Evolutionary conservation across 495 filamentous ascomycete species (phyloP), one percentile per base, ranked within the genome.

Genomic region (Cercophora sp.): DNA sequence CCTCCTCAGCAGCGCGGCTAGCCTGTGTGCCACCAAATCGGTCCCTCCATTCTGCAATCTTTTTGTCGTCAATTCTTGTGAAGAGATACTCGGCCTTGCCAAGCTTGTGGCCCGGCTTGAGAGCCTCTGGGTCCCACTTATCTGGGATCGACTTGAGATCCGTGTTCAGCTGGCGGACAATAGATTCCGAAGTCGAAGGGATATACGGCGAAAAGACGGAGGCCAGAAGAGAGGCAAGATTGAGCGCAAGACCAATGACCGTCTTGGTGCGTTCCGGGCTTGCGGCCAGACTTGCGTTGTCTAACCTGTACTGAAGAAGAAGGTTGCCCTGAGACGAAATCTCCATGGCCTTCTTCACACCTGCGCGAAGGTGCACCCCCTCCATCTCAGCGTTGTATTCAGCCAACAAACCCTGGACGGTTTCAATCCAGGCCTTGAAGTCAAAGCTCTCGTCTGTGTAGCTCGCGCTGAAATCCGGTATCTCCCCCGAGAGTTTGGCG

Each of bases 51-150:
- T 89, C 84, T 19, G 84, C 77, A 16, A 85, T 86, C 72, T 89
- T 92, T 72, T 86, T 86, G 15, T 85, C 77, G 48, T 91, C 85
- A 54, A 96, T 96, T 42, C 73, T 75, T n/a, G 81, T 79, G 74
- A 97, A 97, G 27, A 97, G 76, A 56, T 91, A 86, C 53, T 80
- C 77, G 2, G 92, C 83, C 63, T 86, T 87, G 56, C 89, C 88
- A 52, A 97, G 84, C 58, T 83, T 82, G 68, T 96, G 90, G 44
- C 86, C 86, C 0, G 83, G 75, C 58, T 84, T 78, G 37, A 95
- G 67, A 25, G 70, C 73, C 26, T 72, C 68, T 22, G 79, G 70
- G 48, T 79, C 72, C 85, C 87, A 93, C 10, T 68, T 74, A 58
- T 89, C 82, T 1, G 89, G 87, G 57, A 97, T 94, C 42, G 64